Conservation (phyloP, 2,329 filamentous ascomycete species). For the Ophiocordyceps camponoti-rufipedis region DNA sequence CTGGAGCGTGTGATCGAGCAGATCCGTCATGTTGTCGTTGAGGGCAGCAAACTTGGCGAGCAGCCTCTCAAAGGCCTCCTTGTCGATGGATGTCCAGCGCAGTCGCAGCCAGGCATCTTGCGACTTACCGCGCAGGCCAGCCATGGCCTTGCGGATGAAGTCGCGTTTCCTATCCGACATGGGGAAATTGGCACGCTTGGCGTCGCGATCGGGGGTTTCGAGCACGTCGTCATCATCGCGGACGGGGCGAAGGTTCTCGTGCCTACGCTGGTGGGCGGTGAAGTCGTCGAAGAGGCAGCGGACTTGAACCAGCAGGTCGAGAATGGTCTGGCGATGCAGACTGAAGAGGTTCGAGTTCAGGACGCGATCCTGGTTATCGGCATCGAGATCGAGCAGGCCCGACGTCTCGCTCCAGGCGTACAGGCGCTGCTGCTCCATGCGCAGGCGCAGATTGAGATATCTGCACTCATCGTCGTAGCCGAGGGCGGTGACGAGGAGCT, state of each 20-base stretch:
- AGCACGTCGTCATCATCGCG: slow-evolving; percentile 16
- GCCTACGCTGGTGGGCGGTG: slow-evolving; percentile 19
- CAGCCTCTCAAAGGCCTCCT: slow-evolving; percentile 23
- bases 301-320: slow-evolving; percentile 28
- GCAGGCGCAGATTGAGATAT: slow-evolving; percentile 27
- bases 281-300: slow-evolving; percentile 28
- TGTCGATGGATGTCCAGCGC: slow-evolving; percentile 27
- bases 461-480: slow-evolving; percentile 28
- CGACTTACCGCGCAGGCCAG: slow-evolving; percentile 16
- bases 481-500: slow-evolving; percentile 27
- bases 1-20: slow-evolving; percentile 26
- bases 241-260: slow-evolving; percentile 16
- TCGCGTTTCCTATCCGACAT: slow-evolving; percentile 19
- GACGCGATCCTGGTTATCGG: slow-evolving; percentile 20
- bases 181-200: slow-evolving; percentile 24
- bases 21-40: slow-evolving; percentile 29
- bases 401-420: slow-evolving; percentile 31
- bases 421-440: slow-evolving; percentile 30
- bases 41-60: slow-evolving; percentile 23
- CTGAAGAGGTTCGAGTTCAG: slow-evolving; percentile 28
- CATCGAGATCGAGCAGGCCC: slow-evolving; percentile 24
- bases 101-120: slow-evolving; percentile 16
- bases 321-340: slow-evolving; percentile 27
- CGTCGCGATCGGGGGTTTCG: slow-evolving; percentile 22
- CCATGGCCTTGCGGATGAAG: slow-evolving; percentile 27